A percentile compares a stretch with the other conserved stretches of the same genome.
Conservation (phyloP, 768 basidiomycete species). For the Lanmaoa rubissima region DNA sequence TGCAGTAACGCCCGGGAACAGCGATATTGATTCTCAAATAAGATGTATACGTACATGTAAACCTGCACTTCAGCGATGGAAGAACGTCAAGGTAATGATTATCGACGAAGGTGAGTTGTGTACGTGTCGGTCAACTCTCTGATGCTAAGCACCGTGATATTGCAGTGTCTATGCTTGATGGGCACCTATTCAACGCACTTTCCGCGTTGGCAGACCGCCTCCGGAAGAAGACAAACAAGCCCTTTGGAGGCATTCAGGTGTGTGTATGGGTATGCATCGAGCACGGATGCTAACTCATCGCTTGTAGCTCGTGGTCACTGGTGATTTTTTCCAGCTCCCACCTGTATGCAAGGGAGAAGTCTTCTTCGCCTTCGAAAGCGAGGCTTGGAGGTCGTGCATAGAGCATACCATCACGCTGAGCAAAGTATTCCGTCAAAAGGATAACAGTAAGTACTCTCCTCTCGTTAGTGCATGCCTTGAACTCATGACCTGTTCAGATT, state of each 20-base stretch:
- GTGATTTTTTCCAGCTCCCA: conserved; percentile 61
- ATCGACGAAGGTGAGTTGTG: conserved; percentile 57
- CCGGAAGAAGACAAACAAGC: conserved; percentile 46
- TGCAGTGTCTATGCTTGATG: conserved; percentile 72
- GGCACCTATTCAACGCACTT: conserved; percentile 57
- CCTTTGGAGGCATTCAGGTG: conserved; percentile 70
- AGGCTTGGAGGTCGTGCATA: conserved; percentile 42
- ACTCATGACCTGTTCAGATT: conserved; percentile 39
- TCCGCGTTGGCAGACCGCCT: conserved; percentile 49
- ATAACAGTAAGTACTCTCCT: conserved; percentile 46
- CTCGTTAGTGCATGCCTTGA: neutral
- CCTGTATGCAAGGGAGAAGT: conserved; percentile 46
- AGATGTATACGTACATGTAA: conserved; percentile 50
- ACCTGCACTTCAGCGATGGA: conserved; percentile 57
- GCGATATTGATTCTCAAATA: conserved; percentile 45
- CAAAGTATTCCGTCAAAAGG: conserved; percentile 76
- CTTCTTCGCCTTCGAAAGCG: conserved; percentile 67
- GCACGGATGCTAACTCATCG: neutral
- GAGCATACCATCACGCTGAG: conserved; percentile 61
- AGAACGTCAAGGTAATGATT: conserved; percentile 53
- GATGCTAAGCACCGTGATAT: neutral
- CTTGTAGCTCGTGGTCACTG: conserved; percentile 48
- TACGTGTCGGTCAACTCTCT: neutral
- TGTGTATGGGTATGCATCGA: neutral
- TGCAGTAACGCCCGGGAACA: conserved; percentile 49